Conservation (phyloP, 805 yeast species). For the Candida maesae region DNA sequence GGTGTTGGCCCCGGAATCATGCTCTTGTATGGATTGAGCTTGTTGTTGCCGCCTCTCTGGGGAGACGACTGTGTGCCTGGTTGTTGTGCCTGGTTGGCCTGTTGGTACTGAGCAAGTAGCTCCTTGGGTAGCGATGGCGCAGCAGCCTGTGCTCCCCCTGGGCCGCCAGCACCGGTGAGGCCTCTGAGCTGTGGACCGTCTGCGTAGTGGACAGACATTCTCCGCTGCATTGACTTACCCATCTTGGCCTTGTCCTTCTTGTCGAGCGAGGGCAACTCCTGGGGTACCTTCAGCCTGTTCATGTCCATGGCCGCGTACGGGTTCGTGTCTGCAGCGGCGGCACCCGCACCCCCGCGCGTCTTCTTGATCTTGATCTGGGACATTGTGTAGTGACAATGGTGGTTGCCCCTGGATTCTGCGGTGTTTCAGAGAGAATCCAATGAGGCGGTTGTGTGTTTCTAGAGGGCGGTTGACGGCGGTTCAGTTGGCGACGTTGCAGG, state of each 20-base stretch:
- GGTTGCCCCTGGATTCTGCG: too few species aligned
- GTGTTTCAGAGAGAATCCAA: too few species aligned
- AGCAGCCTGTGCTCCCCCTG: slow-evolving; percentile 6
- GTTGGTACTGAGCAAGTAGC: slow-evolving; percentile 18
- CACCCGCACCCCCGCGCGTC: not conserved
- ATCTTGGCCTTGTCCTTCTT: slow-evolving; percentile 35
- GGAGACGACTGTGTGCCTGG: not conserved
- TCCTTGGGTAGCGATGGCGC: slow-evolving; percentile 30
- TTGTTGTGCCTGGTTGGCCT: not conserved
- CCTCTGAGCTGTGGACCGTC: slow-evolving; percentile 17
- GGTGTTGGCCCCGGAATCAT: slow-evolving; percentile 4
- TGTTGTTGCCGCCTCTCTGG: too few species aligned
- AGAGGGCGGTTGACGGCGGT: too few species aligned
- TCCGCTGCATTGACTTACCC: slow-evolving; percentile 40
- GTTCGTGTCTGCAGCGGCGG: slow-evolving; percentile 2
- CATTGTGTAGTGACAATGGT: not conserved
- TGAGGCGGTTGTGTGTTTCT: too few species aligned
- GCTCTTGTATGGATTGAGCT: slow-evolving; percentile 3
- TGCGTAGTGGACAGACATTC: slow-evolving; percentile 39
- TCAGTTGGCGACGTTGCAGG: too few species aligned
- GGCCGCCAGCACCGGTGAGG: slow-evolving; percentile 5
- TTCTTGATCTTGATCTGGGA: slow-evolving; percentile 4
- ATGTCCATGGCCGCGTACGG: slow-evolving; percentile 17
- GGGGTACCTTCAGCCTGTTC: slow-evolving; percentile 8
- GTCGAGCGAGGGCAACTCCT: slow-evolving; percentile 31